A percentile compares a stretch with the other conserved stretches of the same genome.
phyloP scores from a whole-genome alignment of 257 asterid species.

The Solanum etuberosum region DNA sequence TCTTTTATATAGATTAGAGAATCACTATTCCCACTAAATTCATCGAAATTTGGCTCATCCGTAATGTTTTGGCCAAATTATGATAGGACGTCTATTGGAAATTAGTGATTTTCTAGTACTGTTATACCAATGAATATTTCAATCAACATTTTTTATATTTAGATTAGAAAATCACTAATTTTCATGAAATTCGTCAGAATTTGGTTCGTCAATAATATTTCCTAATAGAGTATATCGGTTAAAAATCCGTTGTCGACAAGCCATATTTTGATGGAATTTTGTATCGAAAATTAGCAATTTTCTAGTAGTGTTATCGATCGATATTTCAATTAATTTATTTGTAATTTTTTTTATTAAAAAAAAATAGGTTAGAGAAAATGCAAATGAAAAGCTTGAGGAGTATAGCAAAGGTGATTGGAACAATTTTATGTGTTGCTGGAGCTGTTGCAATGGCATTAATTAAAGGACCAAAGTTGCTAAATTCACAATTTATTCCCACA shows the following conservation, averaged over 20 bases:
- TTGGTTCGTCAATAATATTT: background rate
- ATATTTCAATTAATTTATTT: background rate
- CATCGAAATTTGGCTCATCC: background rate
- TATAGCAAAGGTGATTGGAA: slow-evolving; percentile 38
- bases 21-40: too few relatives aligned
- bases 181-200: background rate
- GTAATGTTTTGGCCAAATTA: background rate
- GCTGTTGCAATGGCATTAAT: slow-evolving; percentile 52
- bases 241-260: background rate
- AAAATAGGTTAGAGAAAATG: slow-evolving; percentile 42
- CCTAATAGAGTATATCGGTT: background rate
- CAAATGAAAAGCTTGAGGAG: slow-evolving; percentile 38
- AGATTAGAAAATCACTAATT: too few relatives aligned
- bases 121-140: background rate
- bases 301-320: background rate
- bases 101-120: too few relatives aligned
- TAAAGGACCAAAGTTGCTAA: slow-evolving; percentile 65
- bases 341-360: background rate
- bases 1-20: too few relatives aligned
- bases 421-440: slow-evolving; percentile 47
- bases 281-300: too few relatives aligned
- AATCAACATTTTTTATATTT: too few relatives aligned
- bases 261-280: background rate
- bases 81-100: too few relatives aligned
- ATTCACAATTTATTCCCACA: slow-evolving; percentile 23